A percentile compares a stretch with the other conserved stretches of the same genome.
Evolutionary conservation across 768 basidiomycete species (phyloP).

Genomic region (Candolleomyces eurysporus): DNA sequence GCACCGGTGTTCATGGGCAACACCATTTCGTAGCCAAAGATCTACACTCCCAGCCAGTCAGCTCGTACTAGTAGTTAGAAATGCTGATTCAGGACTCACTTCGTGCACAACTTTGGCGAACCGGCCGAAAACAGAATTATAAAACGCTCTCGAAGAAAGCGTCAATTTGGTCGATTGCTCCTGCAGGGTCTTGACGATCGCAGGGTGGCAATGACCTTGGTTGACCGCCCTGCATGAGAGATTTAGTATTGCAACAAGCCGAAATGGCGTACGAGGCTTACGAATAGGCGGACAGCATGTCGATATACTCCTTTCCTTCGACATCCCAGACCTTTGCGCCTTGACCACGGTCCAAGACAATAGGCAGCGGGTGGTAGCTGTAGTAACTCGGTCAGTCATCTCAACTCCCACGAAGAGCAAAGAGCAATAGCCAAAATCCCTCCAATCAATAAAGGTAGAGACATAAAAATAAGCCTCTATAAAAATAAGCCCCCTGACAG

Average conservation of each 20-base stretch:
- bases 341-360: conserved; percentile 87
- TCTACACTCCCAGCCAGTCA: conserved; percentile 64
- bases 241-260: not conserved
- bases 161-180: conserved; percentile 89
- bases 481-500: not conserved
- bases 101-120: conserved; percentile 52
- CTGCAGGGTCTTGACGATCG: conserved; percentile 76
- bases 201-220: conserved; percentile 94
- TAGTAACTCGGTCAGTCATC: not conserved
- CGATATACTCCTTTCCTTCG: conserved; percentile 94
- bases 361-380: conserved; percentile 94
- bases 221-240: conserved; percentile 47
- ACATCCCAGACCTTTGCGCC: conserved; percentile 95
- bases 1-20: conserved; percentile 99
- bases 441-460: not conserved
- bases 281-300: conserved; percentile 97
- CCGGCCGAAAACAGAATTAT: conserved; percentile 87
- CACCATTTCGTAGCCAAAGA: conserved; percentile 94
- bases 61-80: not conserved
- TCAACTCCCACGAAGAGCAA: too few species aligned
- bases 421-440: too few species aligned
- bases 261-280: conserved; percentile 41
- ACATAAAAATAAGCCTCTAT: too few species aligned
- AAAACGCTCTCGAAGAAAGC: conserved; percentile 93
- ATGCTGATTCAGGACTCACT: not conserved